A percentile compares a stretch with the other conserved stretches of the same genome.
Evolutionary conservation across 2,329 filamentous ascomycete species (phyloP).

Genomic region (Colletotrichum theobromicola): DNA sequence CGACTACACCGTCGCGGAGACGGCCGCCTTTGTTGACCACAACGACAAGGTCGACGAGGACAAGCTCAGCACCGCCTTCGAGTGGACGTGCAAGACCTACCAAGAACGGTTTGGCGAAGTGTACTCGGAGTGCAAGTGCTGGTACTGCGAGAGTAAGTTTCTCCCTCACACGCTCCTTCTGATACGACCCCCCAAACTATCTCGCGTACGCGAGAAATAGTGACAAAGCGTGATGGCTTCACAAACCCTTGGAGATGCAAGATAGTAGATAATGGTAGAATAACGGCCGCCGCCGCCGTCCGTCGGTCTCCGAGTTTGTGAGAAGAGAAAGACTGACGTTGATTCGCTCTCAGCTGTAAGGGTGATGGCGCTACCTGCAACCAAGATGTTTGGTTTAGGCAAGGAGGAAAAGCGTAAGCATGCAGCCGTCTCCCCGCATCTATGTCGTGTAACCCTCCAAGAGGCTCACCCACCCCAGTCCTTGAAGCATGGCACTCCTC

Average conservation of each 20-base stretch:
- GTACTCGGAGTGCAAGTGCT: conserved; percentile 76
- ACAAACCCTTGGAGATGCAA: neutral
- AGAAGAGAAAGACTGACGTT: neutral
- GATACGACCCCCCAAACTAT: neutral
- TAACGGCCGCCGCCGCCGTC: neutral
- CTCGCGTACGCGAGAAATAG: neutral
- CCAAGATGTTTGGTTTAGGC: conserved; percentile 47
- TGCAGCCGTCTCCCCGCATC: neutral
- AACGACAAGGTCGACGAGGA: conserved; percentile 82
- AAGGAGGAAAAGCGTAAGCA: conserved; percentile 44
- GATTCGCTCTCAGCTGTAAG: conserved; percentile 50
- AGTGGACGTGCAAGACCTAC: conserved; percentile 72
- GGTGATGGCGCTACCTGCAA: conserved; percentile 55
- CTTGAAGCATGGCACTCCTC: conserved; percentile 48
- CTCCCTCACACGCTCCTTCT: neutral
- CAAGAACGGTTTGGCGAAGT: conserved; percentile 64
- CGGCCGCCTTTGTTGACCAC: conserved; percentile 71
- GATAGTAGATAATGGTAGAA: neutral
- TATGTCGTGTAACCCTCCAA: neutral
- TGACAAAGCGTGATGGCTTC: neutral
- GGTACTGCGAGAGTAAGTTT: conserved; percentile 71
- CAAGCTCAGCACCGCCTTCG: conserved; percentile 66
- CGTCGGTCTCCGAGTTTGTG: neutral
- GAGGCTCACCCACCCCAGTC: neutral
- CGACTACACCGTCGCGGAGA: conserved; percentile 50